These are phyloP conservation scores for Boletus reticulatus DNA, from an alignment of 768 basidiomycete species.

Conservation along the genomic window DNA sequence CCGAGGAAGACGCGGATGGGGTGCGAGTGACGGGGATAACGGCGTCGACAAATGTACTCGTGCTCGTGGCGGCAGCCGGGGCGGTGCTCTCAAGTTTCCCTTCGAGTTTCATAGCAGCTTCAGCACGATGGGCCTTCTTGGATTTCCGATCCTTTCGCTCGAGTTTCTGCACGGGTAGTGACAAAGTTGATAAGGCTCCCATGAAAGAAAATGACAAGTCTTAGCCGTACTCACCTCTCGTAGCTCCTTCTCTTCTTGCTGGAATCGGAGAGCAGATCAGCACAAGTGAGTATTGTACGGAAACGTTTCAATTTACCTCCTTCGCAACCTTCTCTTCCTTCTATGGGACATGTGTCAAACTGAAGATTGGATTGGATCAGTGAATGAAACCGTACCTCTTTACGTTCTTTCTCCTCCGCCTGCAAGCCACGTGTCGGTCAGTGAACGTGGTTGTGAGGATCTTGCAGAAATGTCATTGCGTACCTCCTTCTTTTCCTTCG, in stretches of 20 bases:
- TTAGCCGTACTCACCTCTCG: slow-evolving; percentile 38
- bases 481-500: slow-evolving; percentile 75
- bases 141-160: slow-evolving; percentile 60
- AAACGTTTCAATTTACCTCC: slow-evolving; percentile 42
- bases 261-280: slow-evolving; percentile 20
- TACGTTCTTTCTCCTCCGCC: slow-evolving; percentile 62
- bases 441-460: neutral
- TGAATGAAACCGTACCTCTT: slow-evolving; percentile 45
- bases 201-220: neutral
- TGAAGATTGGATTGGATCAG: neutral
- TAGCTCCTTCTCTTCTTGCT: slow-evolving; percentile 45
- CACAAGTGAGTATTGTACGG: slow-evolving; percentile 1
- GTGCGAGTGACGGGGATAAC: slow-evolving; percentile 20
- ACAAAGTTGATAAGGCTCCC: neutral
- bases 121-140: slow-evolving; percentile 43
- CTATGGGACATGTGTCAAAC: slow-evolving; percentile 16
- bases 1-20: slow-evolving; percentile 49
- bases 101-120: slow-evolving; percentile 31
- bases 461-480: slow-evolving; percentile 1
- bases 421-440: slow-evolving; percentile 18
- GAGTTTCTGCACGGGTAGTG: slow-evolving; percentile 38
- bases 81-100: slow-evolving; percentile 23
- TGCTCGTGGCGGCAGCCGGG: slow-evolving; percentile 6
- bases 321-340: slow-evolving; percentile 56
- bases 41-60: slow-evolving; percentile 11